Evolutionary conservation across 805 yeast species (phyloP), one percentile per base, ranked within the genome.

Genomic region (Priceomyces medius): DNA sequence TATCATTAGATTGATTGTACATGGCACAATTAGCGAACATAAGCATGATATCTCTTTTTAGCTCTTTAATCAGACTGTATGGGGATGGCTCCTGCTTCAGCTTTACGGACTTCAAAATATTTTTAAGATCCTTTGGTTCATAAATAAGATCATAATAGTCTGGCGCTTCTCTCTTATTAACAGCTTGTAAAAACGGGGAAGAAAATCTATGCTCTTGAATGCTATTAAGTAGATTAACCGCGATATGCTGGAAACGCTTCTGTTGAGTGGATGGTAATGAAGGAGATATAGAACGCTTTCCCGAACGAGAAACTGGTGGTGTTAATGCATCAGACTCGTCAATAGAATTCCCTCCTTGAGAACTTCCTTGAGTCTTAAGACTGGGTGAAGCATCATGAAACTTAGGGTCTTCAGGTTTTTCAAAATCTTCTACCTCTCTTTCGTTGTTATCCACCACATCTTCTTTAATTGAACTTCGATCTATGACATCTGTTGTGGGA

Each of bases 1-100:
- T 88, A 20, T 81, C 76, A 45, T 76, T 80, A 46, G 79, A 72
- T 50, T 77, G 77, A 59, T 87, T 86, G 63, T 81, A 87, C 93
- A 87, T 87, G 13, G 86, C 75, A 13, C 91, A 87, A 59, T 87
- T 87, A 38, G 91, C 84, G 63, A 83, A 85, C 93, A 87, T 85
- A 44, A 82, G 66, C 66, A 82, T 73, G 33, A 87, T 68, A 46
- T 83, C 87, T 38, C 84, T 66, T 49, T 86, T 88, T 17, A 87
- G 64, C 43, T 82, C 80, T 26, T 73, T 68, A 31, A 86, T 74
- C 41, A 74, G 70, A 0, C 81, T 82, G 38, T 79, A 79, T 18
- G 49, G 55, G 1, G 70, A 65, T 6, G 58, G 54, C 9, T 56
- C 60, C 1, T 48, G 46, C 40, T 68, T 71, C 54, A 50, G 61